Conservation (phyloP, 495 filamentous ascomycete genomes). For the Cercophora newfieldiana region DNA sequence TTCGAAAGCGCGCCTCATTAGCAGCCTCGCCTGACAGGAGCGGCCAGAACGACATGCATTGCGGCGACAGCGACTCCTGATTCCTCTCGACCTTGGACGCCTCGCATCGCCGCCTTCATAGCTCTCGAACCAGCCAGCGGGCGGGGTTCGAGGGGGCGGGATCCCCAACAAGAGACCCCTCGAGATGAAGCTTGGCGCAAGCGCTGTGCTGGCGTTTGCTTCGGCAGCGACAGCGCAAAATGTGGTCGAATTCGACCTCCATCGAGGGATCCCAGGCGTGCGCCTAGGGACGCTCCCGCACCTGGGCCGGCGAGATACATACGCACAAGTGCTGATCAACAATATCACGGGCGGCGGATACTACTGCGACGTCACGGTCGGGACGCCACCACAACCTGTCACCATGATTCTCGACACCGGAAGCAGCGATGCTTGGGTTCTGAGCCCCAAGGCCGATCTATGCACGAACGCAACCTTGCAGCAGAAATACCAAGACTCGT, state of each 20-base stretch:
- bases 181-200: conserved; percentile 22
- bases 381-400: conserved; percentile 65
- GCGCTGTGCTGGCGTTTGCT: conserved; percentile 24
- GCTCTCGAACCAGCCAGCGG: background rate
- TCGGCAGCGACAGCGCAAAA: conserved; percentile 25
- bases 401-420: conserved; percentile 69
- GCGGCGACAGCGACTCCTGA: background rate
- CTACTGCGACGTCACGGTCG: conserved; percentile 65
- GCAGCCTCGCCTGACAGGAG: background rate
- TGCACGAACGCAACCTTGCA: conserved; percentile 41
- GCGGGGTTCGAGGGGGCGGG: background rate
- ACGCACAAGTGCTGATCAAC: conserved; percentile 43
- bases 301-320: conserved; percentile 29
- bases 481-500: conserved; percentile 34
- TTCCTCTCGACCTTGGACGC: background rate
- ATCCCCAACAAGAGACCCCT: background rate
- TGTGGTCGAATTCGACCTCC: conserved; percentile 34
- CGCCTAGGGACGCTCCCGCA: conserved; percentile 20
- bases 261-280: conserved; percentile 23
- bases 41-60: background rate
- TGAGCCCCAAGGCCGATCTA: conserved; percentile 43
- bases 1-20: background rate
- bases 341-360: conserved; percentile 57
- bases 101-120: background rate
- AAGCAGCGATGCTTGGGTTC: conserved; percentile 84